Conservation (phyloP, 2,329 filamentous ascomycete species). For the Xylaria sp. region DNA sequence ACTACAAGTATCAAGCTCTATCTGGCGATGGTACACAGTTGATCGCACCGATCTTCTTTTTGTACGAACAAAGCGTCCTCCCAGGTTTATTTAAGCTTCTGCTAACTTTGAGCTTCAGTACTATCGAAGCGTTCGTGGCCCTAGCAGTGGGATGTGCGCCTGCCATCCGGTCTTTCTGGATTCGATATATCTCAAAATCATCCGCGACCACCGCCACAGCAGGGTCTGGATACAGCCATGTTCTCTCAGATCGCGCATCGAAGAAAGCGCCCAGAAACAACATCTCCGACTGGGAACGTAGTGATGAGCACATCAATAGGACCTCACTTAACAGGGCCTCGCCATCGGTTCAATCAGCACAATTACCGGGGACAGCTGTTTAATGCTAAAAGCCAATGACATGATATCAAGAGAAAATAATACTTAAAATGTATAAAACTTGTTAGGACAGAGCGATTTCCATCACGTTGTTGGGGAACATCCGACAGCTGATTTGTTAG, state of each 20-base stretch:
- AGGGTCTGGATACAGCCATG: slow-evolving; percentile 11
- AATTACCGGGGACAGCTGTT: neutral
- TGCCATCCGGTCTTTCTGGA: slow-evolving; percentile 16
- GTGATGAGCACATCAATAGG: slow-evolving; percentile 13
- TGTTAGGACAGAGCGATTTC: neutral
- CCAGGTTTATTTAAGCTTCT: neutral
- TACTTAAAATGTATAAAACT: neutral
- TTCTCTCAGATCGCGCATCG: neutral
- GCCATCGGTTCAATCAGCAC: neutral
- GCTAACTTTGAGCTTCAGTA: slow-evolving; percentile 1
- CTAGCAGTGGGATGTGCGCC: slow-evolving; percentile 10
- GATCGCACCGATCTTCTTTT: slow-evolving; percentile 19
- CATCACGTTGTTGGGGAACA: neutral
- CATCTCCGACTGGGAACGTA: slow-evolving; percentile 10
- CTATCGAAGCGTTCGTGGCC: slow-evolving; percentile 15
- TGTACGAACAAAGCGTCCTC: neutral
- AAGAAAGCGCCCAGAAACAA: neutral
- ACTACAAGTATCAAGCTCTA: slow-evolving; percentile 16
- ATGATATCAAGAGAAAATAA: neutral
- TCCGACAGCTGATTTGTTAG: neutral
- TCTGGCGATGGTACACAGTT: slow-evolving; percentile 12
- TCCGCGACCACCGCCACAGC: neutral
- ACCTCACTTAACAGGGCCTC: neutral
- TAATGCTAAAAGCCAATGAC: neutral
- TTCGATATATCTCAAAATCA: slow-evolving; percentile 11